Base-by-base conservation (phyloP, 2,329 filamentous ascomycete genomes). In the Epichloe sp. region DNA sequence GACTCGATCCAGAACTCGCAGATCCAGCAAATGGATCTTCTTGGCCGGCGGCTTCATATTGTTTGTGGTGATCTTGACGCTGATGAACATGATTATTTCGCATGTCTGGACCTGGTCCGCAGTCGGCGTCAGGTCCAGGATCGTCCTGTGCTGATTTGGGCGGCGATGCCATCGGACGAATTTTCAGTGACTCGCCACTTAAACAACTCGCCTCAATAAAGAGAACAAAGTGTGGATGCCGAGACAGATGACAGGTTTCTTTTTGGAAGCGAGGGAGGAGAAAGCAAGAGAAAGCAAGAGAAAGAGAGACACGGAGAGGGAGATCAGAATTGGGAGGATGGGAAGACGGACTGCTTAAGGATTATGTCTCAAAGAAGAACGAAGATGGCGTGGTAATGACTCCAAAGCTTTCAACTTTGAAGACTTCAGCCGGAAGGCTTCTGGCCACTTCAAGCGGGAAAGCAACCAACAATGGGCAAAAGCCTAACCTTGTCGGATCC, bases 91-190 rank as follows among this genome's bases (percentile, higher is more conserved):
- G 17, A 42, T 47, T 12, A 4, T 44, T 19, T 26, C 31, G 50
- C 37, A 44, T 17, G 36, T n/a, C 44, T 35, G 35, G 26, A 36
- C 47, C 37, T 34, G 17, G 42, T 14, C 17, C 52, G 26, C 12
- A n/a, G 14, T 49, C 36, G 26, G n/a, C 10, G 23, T 52, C 41
- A 19, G 48, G 37, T n/a, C 31, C 48, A 37, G 42, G 31, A 11
- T 49, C 38, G 14, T 52, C 47, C 47, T 51, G 47, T 26, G 40
- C 47, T 15, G 50, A 45, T 34, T 44, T 52, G 6, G 50, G 41
- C 35, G 44, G 36, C 47, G 50, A 54, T 48, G 52, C 19, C 52
- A 54, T 54, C 26, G 34, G 34, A 14, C 12, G 37, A 12, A 19
- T 34, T 37, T 31, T 6, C 5, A 23, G 43, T 14, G 44, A 10